A percentile compares a stretch with the other conserved stretches of the same genome.
These are phyloP conservation scores for Paecilomyces sp. DNA, from an alignment of 2,329 filamentous ascomycete species.

Conservation along the genomic window DNA sequence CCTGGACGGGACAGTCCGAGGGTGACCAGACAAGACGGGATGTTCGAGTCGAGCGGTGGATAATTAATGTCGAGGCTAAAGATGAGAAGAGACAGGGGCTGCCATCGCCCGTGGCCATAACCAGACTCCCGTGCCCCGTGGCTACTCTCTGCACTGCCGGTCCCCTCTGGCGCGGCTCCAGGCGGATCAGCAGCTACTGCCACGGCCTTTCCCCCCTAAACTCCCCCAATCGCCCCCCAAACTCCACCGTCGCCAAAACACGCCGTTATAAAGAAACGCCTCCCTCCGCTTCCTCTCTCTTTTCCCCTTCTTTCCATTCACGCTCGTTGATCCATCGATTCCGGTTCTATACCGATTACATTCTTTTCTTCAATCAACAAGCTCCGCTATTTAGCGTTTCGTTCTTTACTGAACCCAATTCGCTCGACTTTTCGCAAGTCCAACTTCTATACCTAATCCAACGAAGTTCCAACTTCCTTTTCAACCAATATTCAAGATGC, in stretches of 20 bases:
- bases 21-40: neutral
- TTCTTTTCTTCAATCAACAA: slow-evolving; percentile 21
- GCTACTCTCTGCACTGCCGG: neutral
- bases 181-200: neutral
- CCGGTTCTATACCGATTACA: slow-evolving; percentile 30
- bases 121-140: too few relatives aligned
- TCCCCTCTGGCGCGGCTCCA: neutral
- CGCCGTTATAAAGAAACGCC: neutral
- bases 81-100: neutral
- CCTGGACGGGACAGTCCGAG: neutral
- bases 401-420: neutral
- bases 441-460: neutral
- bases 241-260: neutral
- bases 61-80: neutral
- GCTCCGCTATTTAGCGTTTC: neutral
- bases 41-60: neutral
- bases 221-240: neutral
- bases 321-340: slow-evolving; percentile 10
- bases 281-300: slow-evolving; percentile 5
- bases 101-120: neutral
- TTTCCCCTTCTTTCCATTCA: slow-evolving; percentile 7
- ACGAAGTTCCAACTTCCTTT: neutral
- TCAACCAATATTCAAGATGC: slow-evolving; percentile 35
- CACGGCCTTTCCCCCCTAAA: neutral
- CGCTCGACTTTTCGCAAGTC: neutral